phyloP scores from a whole-genome alignment of 805 yeast species.

The Teunomyces cretensis region DNA sequence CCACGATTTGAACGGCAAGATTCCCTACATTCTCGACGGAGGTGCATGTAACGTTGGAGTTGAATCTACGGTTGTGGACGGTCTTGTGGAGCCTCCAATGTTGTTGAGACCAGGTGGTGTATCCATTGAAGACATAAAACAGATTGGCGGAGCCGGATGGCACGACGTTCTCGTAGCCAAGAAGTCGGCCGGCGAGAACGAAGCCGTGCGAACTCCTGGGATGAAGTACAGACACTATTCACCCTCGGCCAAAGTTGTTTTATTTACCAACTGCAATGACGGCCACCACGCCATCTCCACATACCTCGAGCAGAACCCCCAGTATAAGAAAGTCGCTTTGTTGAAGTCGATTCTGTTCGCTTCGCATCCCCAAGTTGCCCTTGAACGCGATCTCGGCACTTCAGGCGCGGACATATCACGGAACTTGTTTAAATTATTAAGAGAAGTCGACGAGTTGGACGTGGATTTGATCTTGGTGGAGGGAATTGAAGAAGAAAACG shows the following conservation, averaged over 20 bases:
- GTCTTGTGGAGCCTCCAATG: constrained; percentile 81
- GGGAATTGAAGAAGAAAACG: constrained; percentile 70
- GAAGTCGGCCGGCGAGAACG: constrained; percentile 60
- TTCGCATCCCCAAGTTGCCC: constrained; percentile 10
- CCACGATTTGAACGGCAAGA: constrained; percentile 73
- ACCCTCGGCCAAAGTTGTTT: constrained; percentile 78
- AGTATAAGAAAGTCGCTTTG: constrained; percentile 48
- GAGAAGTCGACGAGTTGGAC: constrained; percentile 70
- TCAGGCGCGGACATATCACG: constrained; percentile 65
- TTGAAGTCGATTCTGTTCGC: constrained; percentile 44
- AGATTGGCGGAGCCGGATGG: constrained; percentile 72
- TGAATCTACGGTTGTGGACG: constrained; percentile 93
- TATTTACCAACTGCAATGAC: constrained; percentile 54
- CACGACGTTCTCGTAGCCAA: constrained; percentile 59
- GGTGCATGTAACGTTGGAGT: constrained; percentile 88
- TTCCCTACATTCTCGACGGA: constrained; percentile 87
- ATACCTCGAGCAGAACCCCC: constrained; percentile 17
- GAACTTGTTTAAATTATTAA: constrained; percentile 66
- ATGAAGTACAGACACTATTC: constrained; percentile 97
- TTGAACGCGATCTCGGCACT: constrained; percentile 43
- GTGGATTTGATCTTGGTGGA: constrained; percentile 81
- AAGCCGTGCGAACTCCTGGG: constrained; percentile 88
- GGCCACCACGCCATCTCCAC: constrained; percentile 35
- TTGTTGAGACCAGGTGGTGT: constrained; percentile 93
- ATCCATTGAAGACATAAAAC: constrained; percentile 69